phyloP scores from a whole-genome alignment of 345 rosid species.

The Brassica incana region DNA sequence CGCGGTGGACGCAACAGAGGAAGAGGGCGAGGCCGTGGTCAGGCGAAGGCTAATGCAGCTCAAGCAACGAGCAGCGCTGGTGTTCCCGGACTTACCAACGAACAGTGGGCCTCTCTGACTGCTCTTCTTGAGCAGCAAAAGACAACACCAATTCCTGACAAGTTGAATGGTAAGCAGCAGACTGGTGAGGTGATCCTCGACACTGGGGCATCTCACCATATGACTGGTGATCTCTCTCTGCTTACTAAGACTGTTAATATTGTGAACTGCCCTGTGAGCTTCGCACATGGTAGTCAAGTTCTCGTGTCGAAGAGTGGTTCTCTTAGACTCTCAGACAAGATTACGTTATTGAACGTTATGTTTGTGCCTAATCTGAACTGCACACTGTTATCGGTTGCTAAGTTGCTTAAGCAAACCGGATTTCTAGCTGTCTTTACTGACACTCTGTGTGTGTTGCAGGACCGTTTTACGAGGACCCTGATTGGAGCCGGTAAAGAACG shows the following conservation, averaged over 20 bases:
- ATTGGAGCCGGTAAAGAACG: neutral
- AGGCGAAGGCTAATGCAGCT: neutral
- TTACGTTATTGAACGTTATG: too few species aligned
- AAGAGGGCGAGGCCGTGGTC: neutral
- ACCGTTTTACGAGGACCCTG: neutral
- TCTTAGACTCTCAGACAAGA: neutral
- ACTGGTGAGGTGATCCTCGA: neutral
- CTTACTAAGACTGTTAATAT: neutral
- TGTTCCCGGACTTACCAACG: neutral
- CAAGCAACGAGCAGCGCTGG: neutral
- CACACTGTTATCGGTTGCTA: neutral
- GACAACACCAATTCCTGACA: neutral
- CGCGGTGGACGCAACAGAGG: neutral
- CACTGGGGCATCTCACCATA: neutral
- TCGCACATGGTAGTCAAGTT: neutral
- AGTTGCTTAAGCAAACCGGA: too few species aligned
- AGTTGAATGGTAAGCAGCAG: neutral
- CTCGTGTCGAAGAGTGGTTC: neutral
- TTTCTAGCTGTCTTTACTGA: too few species aligned
- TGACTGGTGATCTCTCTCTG: neutral
- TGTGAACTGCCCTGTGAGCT: neutral
- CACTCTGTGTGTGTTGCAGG: too few species aligned
- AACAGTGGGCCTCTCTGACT: neutral
- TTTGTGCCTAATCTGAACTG: neutral
- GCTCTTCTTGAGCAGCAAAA: neutral